Evolutionary conservation across 768 basidiomycete species (phyloP), one percentile per base, ranked within the genome.

Genomic region (Boletus coccyginus): DNA sequence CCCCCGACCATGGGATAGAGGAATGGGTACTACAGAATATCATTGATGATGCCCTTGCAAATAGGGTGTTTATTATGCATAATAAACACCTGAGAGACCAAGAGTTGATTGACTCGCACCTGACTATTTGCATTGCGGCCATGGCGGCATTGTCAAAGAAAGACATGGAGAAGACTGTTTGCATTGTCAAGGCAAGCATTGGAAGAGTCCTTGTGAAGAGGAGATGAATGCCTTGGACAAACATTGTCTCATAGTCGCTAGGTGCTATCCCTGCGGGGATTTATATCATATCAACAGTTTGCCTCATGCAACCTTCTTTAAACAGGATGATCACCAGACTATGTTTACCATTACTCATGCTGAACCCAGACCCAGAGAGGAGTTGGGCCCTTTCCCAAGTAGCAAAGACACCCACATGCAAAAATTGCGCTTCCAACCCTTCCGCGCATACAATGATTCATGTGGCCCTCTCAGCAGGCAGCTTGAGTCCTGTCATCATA

Each of bases 131-230:
- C 58, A 75, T 98, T n/a, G 87, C 88, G 27, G 74, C 95, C 58
- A 87, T 83, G 6, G 82, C 86, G 14, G 93, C 85, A 14, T 70
- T 98, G 61, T 86, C 86, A 24, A 88, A 79, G 80, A 96, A 95
- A 75, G 97, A 98, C 64, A 83, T 86, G 52, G 94, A 97, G 78
- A 95, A 93, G 77, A 90, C 94, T 4, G 84, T 86, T 7, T 75
- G 74, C 24, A 80, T 89, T 19, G 72, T 99, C 55, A 92, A 88
- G 75, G 77, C 78, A 31, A 87, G 87, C 39, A 74, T 94, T 44
- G 77, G 80, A 40, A 93, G 94, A 76, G 84, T 92, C 5, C 71
- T 94, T 48, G 77, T 81, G 29, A 87, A 73, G 75, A 79, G 82
- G 62, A 74, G 78, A 64, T 86, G 68, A 65, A 17, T 14, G 29